Conservation (phyloP, 208 protist species). For the Acanthamoeba sp. region DNA sequence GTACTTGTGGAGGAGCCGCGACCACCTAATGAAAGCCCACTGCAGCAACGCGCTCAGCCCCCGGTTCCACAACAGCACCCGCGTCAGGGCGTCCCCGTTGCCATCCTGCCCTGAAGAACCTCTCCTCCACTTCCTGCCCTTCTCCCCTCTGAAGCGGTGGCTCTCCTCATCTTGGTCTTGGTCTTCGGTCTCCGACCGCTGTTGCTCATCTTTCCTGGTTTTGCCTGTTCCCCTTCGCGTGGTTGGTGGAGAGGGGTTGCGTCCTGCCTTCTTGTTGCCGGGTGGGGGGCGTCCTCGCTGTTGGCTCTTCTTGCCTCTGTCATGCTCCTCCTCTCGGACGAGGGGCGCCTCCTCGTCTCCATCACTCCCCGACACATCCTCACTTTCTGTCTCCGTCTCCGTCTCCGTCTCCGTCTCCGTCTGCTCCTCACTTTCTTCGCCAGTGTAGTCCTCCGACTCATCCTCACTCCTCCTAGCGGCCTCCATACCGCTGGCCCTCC, state of each 20-base stretch:
- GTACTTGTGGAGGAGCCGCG: conserved; percentile 25
- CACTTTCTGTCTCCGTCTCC: neutral
- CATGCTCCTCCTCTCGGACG: neutral
- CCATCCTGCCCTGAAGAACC: neutral
- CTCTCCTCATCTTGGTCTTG: neutral
- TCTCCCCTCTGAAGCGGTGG: neutral
- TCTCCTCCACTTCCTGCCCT: neutral
- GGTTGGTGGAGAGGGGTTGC: too few species aligned
- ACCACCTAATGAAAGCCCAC: conserved; percentile 54
- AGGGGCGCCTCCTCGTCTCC: neutral
- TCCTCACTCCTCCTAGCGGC: neutral
- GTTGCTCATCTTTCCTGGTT: too few species aligned
- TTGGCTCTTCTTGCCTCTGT: neutral
- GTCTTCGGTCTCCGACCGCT: neutral
- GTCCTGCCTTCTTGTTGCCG: too few species aligned
- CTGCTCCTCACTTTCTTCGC: neutral
- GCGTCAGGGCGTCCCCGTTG: neutral
- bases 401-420: neutral
- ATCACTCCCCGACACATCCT: neutral
- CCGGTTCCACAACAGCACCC: conserved; percentile 16
- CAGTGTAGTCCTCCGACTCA: neutral
- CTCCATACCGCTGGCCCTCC: neutral
- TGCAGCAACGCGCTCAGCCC: neutral
- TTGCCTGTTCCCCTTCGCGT: too few species aligned
- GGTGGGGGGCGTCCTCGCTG: too few species aligned